Base-by-base conservation (phyloP, 306 rosid genomes). In the Cucurbita pepo region DNA sequence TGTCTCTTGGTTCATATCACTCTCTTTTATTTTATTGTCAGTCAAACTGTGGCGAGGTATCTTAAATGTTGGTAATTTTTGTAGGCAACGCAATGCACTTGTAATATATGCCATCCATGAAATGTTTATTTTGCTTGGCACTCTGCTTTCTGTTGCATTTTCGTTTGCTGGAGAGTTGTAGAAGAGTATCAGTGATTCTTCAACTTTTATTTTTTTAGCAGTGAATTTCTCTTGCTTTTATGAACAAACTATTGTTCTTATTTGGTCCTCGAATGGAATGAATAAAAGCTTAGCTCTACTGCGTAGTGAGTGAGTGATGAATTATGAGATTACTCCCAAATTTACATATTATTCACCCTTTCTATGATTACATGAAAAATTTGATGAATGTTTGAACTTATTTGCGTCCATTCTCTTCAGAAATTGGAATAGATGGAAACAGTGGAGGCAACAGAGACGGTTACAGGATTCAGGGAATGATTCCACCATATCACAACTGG, bases 391-490 rank as follows among this genome's bases (percentile, higher is more conserved):
- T 79, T 69, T 72, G 45, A 54, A 19, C 71, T 60, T 45, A 45
- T 55, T 59, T 36, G 64, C 50, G 15, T 60, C 44, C 25, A n/a
- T 63, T 51, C n/a, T 72, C 79, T 83, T 45, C 81, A 94, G 98
- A 86, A 90, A 94, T 77, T 94, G 96, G 97, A 85, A 81, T 82
- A 89, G 80, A 77, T 94, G 89, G 97, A 91, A 79, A 79, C 85
- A 77, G 53, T 80, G 90, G 95, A 85, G 84, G 82, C 87, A 76
- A 51, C 85, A 52, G 53, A 82, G 92, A 63, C 69, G 7, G 69
- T 62, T 62, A 85, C 86, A 74, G 79, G 36, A 25, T 63, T 77
- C 79, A 74, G 81, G 80, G 56, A 83, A 78, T 72, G 79, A 81
- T 3, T 75, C 78, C 56, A 43, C 5, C 37, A 36, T 16, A 13